Conservation (phyloP, 1,139 yeast species). For the Lodderomyces metapsilosis region DNA sequence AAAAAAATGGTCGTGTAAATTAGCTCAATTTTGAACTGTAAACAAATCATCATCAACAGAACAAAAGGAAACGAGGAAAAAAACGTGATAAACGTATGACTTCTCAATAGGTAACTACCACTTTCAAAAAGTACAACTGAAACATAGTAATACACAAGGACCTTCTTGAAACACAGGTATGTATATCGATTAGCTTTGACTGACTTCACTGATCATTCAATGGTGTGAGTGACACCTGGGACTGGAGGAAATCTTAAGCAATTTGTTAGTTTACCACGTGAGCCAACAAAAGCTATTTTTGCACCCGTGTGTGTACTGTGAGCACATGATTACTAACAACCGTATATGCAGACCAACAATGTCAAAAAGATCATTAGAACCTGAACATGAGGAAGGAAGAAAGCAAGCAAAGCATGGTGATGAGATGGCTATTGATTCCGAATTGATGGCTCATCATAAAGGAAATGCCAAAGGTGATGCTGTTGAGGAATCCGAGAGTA, state of each 20-base stretch:
- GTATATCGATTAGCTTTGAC: not conserved
- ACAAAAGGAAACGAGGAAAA: not conserved
- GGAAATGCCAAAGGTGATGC: slow-evolving; percentile 14
- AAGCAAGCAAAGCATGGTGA: slow-evolving; percentile 30
- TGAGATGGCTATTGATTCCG: slow-evolving; percentile 47
- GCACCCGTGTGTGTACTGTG: not conserved
- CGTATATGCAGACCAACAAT: slow-evolving; percentile 15
- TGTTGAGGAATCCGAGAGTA: slow-evolving; percentile 5
- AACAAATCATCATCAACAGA: slow-evolving; percentile 1
- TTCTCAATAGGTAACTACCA: slow-evolving; percentile 1
- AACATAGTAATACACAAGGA: not conserved
- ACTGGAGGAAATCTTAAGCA: not conserved
- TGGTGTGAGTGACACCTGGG: not conserved
- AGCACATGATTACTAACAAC: slow-evolving; percentile 4
- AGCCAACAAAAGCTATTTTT: not conserved
- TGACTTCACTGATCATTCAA: not conserved
- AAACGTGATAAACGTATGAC: slow-evolving; percentile 8
- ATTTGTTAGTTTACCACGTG: not conserved
- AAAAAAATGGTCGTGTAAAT: not conserved
- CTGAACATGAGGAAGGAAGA: slow-evolving; percentile 20
- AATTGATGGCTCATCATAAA: slow-evolving; percentile 46
- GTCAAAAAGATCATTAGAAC: slow-evolving; percentile 31
- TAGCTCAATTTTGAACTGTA: slow-evolving; percentile 1
- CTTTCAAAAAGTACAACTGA: not conserved
- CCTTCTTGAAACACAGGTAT: not conserved